Base-by-base conservation (phyloP, 768 basidiomycete genomes). In the Suillus discolor region DNA sequence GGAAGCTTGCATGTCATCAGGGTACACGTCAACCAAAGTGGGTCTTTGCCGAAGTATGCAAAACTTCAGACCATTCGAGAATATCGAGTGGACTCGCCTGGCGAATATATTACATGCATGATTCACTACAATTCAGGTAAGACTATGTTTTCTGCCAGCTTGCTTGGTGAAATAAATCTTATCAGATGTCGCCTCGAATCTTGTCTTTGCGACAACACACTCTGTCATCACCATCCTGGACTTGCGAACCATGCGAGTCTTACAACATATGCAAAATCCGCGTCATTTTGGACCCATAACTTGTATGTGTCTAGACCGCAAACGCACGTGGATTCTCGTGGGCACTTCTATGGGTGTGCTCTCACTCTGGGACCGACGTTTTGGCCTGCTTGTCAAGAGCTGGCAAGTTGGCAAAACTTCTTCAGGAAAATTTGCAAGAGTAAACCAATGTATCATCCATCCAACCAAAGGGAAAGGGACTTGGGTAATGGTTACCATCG, bases 311-410 rank as follows among this genome's bases (percentile, higher is more conserved):
- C 76, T 95, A 55, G 96, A 97, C 74, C 87, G 88, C 41, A 93
- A 91, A 72, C 87, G 85, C 31, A 86, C 92, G 6, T 99, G 97
- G 97, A 82, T 97, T 31, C 82, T 97, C 15, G 89, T 92, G 20
- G 97, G 94, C 3, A 97, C 97, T 1, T 87, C 91, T 3, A 87
- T 85, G 2, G 97, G 97, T 6, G 87, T 91, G 16, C 79, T 99
- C 15, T 89, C 92, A 0, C 82, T 99, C 3, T 99, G 96, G 96
- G 97, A 99, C 78, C 87, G 94, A 51, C 90, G 97, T 12, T 99
- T 99, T 70, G 96, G 96, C 1, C 80, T 98, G 23, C 80, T 91
- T 5, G 82, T 99, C 68, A 92, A 92, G 75, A 93, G 89, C 66
- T 98, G 97, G 96, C 87, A 88, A 71, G 88, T 88, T 8, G 88